Base-by-base conservation (phyloP, 2,329 filamentous ascomycete species). In the Zarea fungicola region DNA sequence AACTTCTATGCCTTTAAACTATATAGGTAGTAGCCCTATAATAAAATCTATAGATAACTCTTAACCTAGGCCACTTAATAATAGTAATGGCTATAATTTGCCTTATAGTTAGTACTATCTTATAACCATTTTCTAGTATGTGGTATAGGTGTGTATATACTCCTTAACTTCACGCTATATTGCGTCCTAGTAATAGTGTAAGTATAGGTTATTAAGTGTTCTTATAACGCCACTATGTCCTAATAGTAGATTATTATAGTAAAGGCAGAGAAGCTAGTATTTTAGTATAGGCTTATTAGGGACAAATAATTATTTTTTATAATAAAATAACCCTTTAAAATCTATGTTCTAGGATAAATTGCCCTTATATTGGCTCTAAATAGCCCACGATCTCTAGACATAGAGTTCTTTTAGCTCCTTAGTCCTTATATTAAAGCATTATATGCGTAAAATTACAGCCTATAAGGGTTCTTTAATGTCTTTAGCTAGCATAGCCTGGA, bases 181-280 rank as follows among this genome's bases (percentile, higher is more conserved):
- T 16, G 28, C 13, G 2, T 43, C 3, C 23, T 49, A 49, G 22
- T 43, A 43, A 28, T 42, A 49, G n/a, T 44, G 28, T 21, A 21
- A 3, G 19, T 49, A 43, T 25, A 49, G 23, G 26, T 37, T 19
- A 23, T 43, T 26, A 25, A 36, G 23, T 4, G 35, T 43, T 36
- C 22, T 23, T 4, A n/a, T 21, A 10, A 22, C 32, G 29, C 22
- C 44, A 49, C 42, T 42, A 21, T 49, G 37, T 18, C 23, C 23
- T 39, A 40, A 18, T 39, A 50, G 40, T 21, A 40, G 40, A 39
- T 50, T 45, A 45, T 50, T 50, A 50, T 50, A 45, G 22, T 45
- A 50, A 39, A 45, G 22, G 18, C 23, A n/a, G n/a, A 50, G 21
- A 29, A 44, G 7, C 22, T 49, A 19, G 16, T 42, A 36, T 16